Conservation (phyloP, 2,329 filamentous ascomycete genomes). For the Fusarium phyllophilum region DNA sequence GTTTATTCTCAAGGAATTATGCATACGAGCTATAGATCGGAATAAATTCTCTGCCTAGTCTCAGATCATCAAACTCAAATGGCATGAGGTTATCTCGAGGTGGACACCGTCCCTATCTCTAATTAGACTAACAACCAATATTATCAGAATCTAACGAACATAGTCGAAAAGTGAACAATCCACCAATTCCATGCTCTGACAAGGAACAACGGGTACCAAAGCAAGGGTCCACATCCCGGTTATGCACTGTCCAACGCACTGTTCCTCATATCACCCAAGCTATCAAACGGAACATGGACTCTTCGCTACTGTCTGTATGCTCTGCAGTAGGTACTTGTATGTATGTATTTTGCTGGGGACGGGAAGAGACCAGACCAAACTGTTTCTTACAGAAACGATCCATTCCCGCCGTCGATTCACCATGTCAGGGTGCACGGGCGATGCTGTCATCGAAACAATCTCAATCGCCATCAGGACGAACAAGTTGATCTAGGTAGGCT, state of each 20-base stretch:
- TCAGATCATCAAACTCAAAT: background rate
- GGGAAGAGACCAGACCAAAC: slow-evolving; percentile 25
- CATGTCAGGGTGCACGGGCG: slow-evolving; percentile 31
- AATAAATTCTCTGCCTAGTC: background rate
- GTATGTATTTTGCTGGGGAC: slow-evolving; percentile 17
- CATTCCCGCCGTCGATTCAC: slow-evolving; percentile 12
- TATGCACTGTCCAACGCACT: slow-evolving; percentile 27
- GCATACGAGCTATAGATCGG: background rate
- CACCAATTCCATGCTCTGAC: slow-evolving; percentile 3
- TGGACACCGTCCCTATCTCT: slow-evolving; percentile 1
- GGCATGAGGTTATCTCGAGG: background rate
- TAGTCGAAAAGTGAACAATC: slow-evolving; percentile 9
- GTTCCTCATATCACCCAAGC: slow-evolving; percentile 14
- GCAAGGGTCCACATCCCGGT: slow-evolving; percentile 28
- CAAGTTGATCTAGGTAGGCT: background rate
- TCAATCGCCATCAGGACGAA: background rate
- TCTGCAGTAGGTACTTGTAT: background rate
- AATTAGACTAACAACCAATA: slow-evolving; percentile 19
- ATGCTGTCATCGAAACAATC: slow-evolving; percentile 20
- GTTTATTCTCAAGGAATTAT: background rate
- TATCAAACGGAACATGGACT: slow-evolving; percentile 6
- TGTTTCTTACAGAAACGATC: slow-evolving; percentile 31
- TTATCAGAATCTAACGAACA: slow-evolving; percentile 5
- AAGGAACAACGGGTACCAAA: slow-evolving; percentile 15
- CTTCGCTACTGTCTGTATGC: slow-evolving; percentile 5